phyloP scores from a whole-genome alignment of 345 rosid genomes.

The Kernera saxatilis region DNA sequence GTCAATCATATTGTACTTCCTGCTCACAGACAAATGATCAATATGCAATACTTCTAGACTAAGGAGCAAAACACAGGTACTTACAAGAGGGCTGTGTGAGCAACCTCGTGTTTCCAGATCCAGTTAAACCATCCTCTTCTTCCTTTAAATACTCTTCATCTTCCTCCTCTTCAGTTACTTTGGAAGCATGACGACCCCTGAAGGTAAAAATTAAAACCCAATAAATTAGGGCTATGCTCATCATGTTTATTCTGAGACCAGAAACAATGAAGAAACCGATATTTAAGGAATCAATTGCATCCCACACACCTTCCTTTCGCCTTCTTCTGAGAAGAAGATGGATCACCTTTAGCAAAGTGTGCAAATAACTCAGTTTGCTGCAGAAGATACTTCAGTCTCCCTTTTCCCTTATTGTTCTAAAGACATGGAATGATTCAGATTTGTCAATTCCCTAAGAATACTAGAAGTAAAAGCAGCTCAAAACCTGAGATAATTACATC shows the following conservation, averaged over 20 bases:
- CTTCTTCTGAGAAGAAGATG: conserved; percentile 66
- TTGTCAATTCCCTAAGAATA: neutral
- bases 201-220: neutral
- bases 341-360: conserved; percentile 89
- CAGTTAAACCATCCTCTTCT: conserved; percentile 81
- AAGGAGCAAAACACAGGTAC: conserved; percentile 5
- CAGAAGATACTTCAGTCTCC: conserved; percentile 82
- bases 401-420: conserved; percentile 86
- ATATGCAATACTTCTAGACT: neutral
- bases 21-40: neutral
- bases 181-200: conserved; percentile 98
- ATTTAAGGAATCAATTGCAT: neutral
- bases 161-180: conserved; percentile 97
- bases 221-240: neutral
- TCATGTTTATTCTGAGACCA: neutral
- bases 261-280: neutral
- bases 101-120: conserved; percentile 80
- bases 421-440: neutral
- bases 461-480: neutral
- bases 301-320: conserved; percentile 71
- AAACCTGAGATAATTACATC: neutral
- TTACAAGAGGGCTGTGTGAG: conserved; percentile 94
- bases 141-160: conserved; percentile 97
- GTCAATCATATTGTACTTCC: neutral
- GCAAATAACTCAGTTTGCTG: conserved; percentile 98